A percentile compares a stretch with the other conserved stretches of the same genome.
Evolutionary conservation across 331 rosid species (phyloP).

Genomic region (Phaseolus coccineus): DNA sequence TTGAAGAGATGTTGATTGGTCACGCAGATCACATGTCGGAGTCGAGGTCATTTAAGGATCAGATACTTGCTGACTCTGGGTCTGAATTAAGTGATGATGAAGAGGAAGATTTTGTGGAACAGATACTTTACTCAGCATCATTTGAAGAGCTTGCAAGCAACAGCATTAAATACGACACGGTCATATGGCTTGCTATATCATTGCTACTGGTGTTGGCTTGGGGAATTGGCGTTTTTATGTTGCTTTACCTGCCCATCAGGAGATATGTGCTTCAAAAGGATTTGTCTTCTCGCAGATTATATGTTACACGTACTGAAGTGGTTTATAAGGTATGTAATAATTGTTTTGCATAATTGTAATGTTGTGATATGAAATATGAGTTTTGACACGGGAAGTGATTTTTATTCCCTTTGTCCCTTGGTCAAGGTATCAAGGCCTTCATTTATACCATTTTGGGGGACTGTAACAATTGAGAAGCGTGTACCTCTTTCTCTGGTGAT

Average conservation of each 20-base stretch:
- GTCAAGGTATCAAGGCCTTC: slow-evolving; percentile 89
- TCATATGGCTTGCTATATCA: slow-evolving; percentile 88
- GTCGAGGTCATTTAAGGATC: slow-evolving; percentile 56
- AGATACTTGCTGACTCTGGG: slow-evolving; percentile 57
- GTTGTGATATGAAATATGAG: slow-evolving; percentile 25
- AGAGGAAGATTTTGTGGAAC: slow-evolving; percentile 57
- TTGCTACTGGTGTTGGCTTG: slow-evolving; percentile 85
- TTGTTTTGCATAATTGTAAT: slow-evolving; percentile 12
- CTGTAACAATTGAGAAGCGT: slow-evolving; percentile 65
- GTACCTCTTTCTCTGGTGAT: slow-evolving; percentile 81
- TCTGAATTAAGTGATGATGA: slow-evolving; percentile 63
- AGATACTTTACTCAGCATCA: slow-evolving; percentile 74
- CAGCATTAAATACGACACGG: slow-evolving; percentile 70
- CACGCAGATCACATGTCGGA: slow-evolving; percentile 66
- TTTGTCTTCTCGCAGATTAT: slow-evolving; percentile 74
- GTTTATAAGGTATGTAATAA: slow-evolving; percentile 73
- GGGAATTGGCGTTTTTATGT: slow-evolving; percentile 90
- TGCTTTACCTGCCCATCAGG: slow-evolving; percentile 81
- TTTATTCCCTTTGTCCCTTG: slow-evolving; percentile 24
- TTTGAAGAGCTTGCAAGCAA: slow-evolving; percentile 78
- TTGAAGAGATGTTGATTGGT: slow-evolving; percentile 75
- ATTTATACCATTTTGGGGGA: slow-evolving; percentile 79
- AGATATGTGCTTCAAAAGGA: slow-evolving; percentile 84
- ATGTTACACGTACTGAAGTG: slow-evolving; percentile 75
- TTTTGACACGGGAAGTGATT: slow-evolving; percentile 23